Percentiles rank a stretch among this genome's conserved stretches.
These are phyloP conservation scores for Alternaria metachromatica DNA, from an alignment of 2,329 filamentous ascomycete genomes.

Conservation along the genomic window DNA sequence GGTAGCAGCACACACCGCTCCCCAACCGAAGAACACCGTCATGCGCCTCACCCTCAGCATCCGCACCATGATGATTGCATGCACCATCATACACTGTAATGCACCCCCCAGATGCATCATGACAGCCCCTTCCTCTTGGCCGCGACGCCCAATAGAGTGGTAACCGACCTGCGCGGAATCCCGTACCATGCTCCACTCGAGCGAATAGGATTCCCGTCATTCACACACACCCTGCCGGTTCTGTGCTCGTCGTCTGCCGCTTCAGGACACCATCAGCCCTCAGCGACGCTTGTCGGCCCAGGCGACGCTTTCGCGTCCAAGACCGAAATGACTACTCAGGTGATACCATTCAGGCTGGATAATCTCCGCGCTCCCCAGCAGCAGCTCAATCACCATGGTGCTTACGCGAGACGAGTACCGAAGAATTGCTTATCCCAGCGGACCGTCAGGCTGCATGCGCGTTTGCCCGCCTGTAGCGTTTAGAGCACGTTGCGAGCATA, in stretches of 20 bases:
- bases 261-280: constrained; percentile 10
- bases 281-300: constrained; percentile 17
- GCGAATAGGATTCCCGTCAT: constrained; percentile 12
- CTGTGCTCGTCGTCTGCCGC: constrained; percentile 14
- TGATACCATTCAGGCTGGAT: constrained; percentile 9
- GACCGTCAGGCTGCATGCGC: constrained; percentile 21
- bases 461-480: constrained; percentile 15
- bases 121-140: constrained; percentile 5
- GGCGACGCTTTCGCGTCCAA: constrained; percentile 19
- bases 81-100: not conserved
- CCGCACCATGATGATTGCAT: not conserved
- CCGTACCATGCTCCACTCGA: constrained; percentile 13
- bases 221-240: constrained; percentile 6
- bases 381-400: constrained; percentile 18
- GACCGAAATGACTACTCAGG: constrained; percentile 19
- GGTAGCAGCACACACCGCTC: constrained; percentile 8
- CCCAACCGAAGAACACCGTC: not conserved
- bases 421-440: constrained; percentile 17
- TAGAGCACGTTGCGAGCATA: constrained; percentile 7
- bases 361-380: constrained; percentile 25
- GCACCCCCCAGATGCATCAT: not conserved
- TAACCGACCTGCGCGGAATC: constrained; percentile 10
- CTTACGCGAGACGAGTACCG: constrained; percentile 30
- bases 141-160: constrained; percentile 12
- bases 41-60: constrained; percentile 1